Conservation (phyloP, 1,139 yeast genomes). For the Sporopachydermia cereana region DNA sequence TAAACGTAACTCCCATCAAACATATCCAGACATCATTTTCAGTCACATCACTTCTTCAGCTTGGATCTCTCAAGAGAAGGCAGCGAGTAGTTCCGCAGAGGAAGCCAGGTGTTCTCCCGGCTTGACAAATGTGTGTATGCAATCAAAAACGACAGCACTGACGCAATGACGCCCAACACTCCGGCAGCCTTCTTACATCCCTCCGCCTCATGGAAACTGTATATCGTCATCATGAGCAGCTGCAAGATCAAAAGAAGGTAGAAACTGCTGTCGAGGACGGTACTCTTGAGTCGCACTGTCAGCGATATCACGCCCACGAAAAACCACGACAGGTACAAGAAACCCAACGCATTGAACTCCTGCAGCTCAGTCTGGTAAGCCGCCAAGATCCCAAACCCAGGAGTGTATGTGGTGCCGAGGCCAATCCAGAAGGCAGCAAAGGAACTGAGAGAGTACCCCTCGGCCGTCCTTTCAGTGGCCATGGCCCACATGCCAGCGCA, state of each 20-base stretch:
- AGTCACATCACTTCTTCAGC: slow-evolving; percentile 3
- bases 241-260: slow-evolving; percentile 51
- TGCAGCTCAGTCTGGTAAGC: slow-evolving; percentile 38
- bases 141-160: slow-evolving; percentile 12
- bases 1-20: no score
- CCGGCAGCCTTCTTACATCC: slow-evolving; percentile 33
- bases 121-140: background rate
- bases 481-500: slow-evolving; percentile 34
- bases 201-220: slow-evolving; percentile 27
- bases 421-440: slow-evolving; percentile 88
- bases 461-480: background rate
- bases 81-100: background rate
- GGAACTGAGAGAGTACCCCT: slow-evolving; percentile 28
- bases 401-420: slow-evolving; percentile 57
- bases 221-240: slow-evolving; percentile 33
- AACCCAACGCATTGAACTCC: slow-evolving; percentile 51
- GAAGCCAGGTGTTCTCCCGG: background rate
- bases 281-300: slow-evolving; percentile 15
- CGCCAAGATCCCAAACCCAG: slow-evolving; percentile 58
- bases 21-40: no score
- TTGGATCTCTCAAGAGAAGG: background rate
- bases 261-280: slow-evolving; percentile 50
- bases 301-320: background rate
- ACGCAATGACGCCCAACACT: slow-evolving; percentile 31
- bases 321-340: slow-evolving; percentile 27